Evolutionary conservation across 2,329 filamentous ascomycete species (phyloP).

Genomic region (Nemania sp.): DNA sequence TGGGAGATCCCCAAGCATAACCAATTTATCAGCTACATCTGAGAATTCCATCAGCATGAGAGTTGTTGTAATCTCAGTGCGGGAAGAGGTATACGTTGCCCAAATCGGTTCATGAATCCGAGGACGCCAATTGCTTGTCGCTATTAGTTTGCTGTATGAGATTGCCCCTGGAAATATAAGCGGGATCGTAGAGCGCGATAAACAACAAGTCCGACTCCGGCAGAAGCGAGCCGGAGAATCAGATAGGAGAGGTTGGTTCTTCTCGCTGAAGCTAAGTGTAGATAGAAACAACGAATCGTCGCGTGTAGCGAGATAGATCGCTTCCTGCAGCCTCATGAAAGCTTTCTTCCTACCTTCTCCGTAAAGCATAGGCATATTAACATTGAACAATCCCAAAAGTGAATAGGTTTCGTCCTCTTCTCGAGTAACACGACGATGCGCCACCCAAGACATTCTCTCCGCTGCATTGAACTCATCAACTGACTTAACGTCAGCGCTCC

Average conservation of each 20-base stretch:
- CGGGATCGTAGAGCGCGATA: background rate
- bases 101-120: background rate
- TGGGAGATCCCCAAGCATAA: background rate
- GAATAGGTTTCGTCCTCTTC: background rate
- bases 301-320: background rate
- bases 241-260: background rate
- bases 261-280: background rate
- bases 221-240: constrained; percentile 5
- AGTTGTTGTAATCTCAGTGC: background rate
- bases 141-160: background rate
- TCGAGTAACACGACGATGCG: background rate
- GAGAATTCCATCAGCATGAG: background rate
- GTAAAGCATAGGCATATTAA: background rate
- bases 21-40: background rate
- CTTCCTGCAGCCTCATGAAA: background rate
- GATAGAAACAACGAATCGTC: constrained; percentile 8
- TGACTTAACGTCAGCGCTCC: background rate
- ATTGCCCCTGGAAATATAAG: background rate
- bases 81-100: background rate
- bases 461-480: background rate
- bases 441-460: background rate
- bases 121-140: background rate
- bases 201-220: background rate
- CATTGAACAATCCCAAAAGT: background rate
- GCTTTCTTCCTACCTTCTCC: background rate